Evolutionary conservation across 805 yeast genomes (phyloP), one percentile per base, ranked within the genome.

Genomic region (Candida ascalaphidarum): DNA sequence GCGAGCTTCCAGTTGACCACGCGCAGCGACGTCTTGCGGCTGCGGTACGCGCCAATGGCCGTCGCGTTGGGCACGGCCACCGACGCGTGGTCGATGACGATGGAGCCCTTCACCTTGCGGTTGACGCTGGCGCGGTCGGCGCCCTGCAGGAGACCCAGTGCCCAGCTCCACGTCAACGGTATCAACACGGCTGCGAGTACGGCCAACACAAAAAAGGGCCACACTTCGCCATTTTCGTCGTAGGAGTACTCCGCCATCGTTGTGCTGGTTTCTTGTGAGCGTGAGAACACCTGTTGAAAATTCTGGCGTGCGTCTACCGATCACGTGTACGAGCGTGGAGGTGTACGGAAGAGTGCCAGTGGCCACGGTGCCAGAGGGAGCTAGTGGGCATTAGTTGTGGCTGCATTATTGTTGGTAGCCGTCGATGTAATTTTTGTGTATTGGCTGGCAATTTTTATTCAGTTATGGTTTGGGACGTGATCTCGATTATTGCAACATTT

Each of bases 201-300:
- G 3, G 96, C 86, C 46, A 82, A 52, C 29, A 81, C 71, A 47
- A 88, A 88, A 51, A 78, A 85, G 22, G 96, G 96, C 95, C 96
- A 86, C 2, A 92, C 84, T 44, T 83, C 92, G 27, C 88, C 77
- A 36, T 75, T 74, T 51, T 86, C 96, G 59, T 86, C 96, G 53
- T 86, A 86, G 23, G 77, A 74, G 54, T 81, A 81, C 44, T 78
- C 61, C 23, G 66, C 57, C 20, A 61, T 62, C 65, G 58, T 58
- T 21, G 14, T n/a, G n/a, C n/a, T n/a, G n/a, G n/a, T n/a, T n/a
- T n/a, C n/a, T n/a, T n/a, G n/a, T n/a, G n/a, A n/a, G n/a, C n/a
- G n/a, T n/a, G n/a, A n/a, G n/a, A n/a, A n/a, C n/a, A n/a, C n/a
- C n/a, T n/a, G n/a, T n/a, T n/a, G n/a, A n/a, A n/a, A n/a, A n/a